Conservation (phyloP, 2,329 filamentous ascomycete genomes). For the Ceratocystis colombiana region DNA sequence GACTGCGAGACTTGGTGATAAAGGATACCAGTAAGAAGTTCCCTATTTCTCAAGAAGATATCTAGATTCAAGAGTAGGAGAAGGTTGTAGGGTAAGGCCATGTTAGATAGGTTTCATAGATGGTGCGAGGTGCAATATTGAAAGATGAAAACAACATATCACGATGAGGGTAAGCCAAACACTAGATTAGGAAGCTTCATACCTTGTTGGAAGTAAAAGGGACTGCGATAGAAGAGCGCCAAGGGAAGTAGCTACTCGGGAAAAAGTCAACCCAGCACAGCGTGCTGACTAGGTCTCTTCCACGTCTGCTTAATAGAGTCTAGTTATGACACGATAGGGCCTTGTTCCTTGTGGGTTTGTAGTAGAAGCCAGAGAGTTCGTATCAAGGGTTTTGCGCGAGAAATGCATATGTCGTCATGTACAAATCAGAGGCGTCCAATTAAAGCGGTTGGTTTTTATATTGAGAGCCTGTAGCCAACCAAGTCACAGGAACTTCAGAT, state of each 20-base stretch:
- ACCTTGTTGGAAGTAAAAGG: neutral
- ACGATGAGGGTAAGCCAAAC: neutral
- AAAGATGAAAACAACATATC: neutral
- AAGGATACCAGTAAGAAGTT: neutral
- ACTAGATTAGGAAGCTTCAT: neutral
- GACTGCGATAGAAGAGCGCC: neutral
- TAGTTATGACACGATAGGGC: too few species aligned
- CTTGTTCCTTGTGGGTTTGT: too few species aligned
- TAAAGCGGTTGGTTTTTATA: neutral
- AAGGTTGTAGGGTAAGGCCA: neutral
- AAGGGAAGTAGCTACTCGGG: neutral
- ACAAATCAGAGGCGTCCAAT: neutral
- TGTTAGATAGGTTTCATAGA: neutral
- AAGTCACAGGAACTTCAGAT: neutral
- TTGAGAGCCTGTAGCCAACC: neutral
- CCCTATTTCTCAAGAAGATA: neutral
- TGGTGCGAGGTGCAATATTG: neutral
- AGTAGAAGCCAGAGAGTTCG: too few species aligned
- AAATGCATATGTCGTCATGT: too few species aligned
- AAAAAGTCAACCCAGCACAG: neutral
- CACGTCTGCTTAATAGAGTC: too few species aligned
- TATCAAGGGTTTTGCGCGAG: too few species aligned
- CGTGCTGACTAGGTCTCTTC: neutral
- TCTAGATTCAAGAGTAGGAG: neutral
- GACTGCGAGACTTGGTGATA: neutral